Base-by-base conservation (phyloP, 1,139 yeast genomes). In the Suhomyces kunorum region DNA sequence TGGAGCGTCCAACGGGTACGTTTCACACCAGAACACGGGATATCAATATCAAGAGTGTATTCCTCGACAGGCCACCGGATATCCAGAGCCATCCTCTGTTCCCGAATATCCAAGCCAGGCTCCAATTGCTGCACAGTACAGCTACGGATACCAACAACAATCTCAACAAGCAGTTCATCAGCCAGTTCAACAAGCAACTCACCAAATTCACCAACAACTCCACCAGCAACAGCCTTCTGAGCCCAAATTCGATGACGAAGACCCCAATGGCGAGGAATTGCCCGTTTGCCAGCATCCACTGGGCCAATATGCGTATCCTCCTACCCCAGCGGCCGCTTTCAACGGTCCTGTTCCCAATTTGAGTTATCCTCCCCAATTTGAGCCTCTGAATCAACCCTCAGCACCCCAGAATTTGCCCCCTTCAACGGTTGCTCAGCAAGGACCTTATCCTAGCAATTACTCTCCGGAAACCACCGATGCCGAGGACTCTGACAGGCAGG, bases 211-310 rank as follows among this genome's bases (percentile, higher is more conserved):
- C n/a, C n/a, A n/a, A n/a, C n/a, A n/a, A n/a, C n/a, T n/a, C n/a
- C n/a, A n/a, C n/a, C n/a, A n/a, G n/a, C n/a, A n/a, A n/a, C n/a
- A n/a, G n/a, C 50, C 50, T 2, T 46, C 51, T 5, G 49, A 42
- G 37, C 50, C 51, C 13, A 31, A 31, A 6, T 38, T 43, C 24
- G 50, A 42, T 5, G 38, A 32, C 7, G 45, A 41, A n/a, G n/a
- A n/a, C n/a, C n/a, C n/a, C n/a, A n/a, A n/a, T 2, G 48, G 36
- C 6, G 40, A 39, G 16, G 43, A 38, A 5, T 40, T 34, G 12
- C n/a, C n/a, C n/a, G n/a, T n/a, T n/a, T n/a, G n/a, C n/a, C 27
- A 22, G 8, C 24, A 20, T 8, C n/a, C 24, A 20, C 24, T 3
- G 24, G 24, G 24, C 6, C 29, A 13, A 15, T 31, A 22, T 15